Evolutionary conservation across 805 yeast species (phyloP).

Genomic region (Metschnikowia gruessii): DNA sequence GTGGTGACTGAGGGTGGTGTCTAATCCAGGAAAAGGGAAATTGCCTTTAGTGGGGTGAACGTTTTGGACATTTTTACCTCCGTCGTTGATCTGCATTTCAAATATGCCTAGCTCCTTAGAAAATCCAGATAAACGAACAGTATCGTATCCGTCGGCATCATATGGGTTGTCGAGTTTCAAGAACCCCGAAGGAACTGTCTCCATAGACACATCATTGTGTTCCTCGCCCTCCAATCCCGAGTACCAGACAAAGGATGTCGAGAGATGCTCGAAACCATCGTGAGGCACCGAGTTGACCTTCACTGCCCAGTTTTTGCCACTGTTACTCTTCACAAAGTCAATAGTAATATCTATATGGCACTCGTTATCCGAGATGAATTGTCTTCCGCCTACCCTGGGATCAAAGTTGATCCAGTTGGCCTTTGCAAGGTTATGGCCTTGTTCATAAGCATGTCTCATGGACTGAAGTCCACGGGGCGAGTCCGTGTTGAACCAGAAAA

Average conservation of each 20-base stretch:
- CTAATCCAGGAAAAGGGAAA: constrained; percentile 40
- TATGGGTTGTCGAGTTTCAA: constrained; percentile 26
- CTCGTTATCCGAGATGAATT: constrained; percentile 65
- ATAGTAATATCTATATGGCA: constrained; percentile 61
- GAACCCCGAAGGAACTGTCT: constrained; percentile 21
- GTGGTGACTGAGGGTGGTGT: constrained; percentile 64
- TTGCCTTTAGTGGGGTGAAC: constrained; percentile 36
- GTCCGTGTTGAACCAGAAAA: constrained; percentile 83
- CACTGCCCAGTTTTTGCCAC: constrained; percentile 78
- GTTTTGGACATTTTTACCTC: constrained; percentile 40
- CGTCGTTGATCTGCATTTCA: constrained; percentile 55
- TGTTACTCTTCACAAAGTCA: constrained; percentile 70
- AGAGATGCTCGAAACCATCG: constrained; percentile 43
- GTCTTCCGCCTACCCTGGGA: constrained; percentile 83
- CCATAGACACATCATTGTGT: constrained; percentile 22
- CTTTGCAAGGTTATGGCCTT: constrained; percentile 61
- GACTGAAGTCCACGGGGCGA: constrained; percentile 49
- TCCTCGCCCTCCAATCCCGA: constrained; percentile 58
- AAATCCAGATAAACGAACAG: constrained; percentile 40
- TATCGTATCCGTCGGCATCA: constrained; percentile 35
- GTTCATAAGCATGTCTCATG: constrained; percentile 74
- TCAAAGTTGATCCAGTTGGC: constrained; percentile 90
- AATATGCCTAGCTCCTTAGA: constrained; percentile 70
- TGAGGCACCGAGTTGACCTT: constrained; percentile 66
- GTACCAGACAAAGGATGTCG: constrained; percentile 72